Evolutionary conservation across 306 rosid species (phyloP).

Genomic region (Vigna mungo): DNA sequence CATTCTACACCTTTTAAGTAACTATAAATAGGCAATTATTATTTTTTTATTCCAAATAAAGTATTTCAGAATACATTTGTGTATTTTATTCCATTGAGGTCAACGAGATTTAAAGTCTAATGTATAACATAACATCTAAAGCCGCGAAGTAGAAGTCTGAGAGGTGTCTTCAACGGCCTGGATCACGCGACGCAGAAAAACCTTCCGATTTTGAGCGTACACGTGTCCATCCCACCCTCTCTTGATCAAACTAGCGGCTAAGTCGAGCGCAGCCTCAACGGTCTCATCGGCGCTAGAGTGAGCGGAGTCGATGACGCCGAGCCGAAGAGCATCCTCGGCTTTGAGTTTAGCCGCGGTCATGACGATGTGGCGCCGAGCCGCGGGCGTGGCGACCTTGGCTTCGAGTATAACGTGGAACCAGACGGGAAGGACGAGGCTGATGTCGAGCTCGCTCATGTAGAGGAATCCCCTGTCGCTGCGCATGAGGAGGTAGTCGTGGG

Average conservation of each 20-base stretch:
- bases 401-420: slow-evolving; percentile 65
- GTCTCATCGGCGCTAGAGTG: slow-evolving; percentile 64
- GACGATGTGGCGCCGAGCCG: slow-evolving; percentile 59
- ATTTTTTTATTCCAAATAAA: no score
- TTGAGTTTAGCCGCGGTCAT: slow-evolving; percentile 69
- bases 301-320: slow-evolving; percentile 70
- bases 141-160: slow-evolving; percentile 37
- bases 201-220: slow-evolving; percentile 68
- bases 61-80: no score
- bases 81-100: no score
- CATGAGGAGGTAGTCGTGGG: slow-evolving; percentile 81
- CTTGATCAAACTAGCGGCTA: slow-evolving; percentile 53
- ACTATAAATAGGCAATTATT: no score
- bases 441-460: slow-evolving; percentile 91
- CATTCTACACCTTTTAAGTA: no score
- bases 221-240: slow-evolving; percentile 77
- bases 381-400: slow-evolving; percentile 59
- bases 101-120: background rate
- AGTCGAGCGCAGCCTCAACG: slow-evolving; percentile 55
- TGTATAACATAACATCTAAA: slow-evolving; percentile 21
- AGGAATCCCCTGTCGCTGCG: slow-evolving; percentile 75
- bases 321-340: slow-evolving; percentile 61
- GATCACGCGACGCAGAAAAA: slow-evolving; percentile 48
- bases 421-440: slow-evolving; percentile 55
- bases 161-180: slow-evolving; percentile 35